These are phyloP conservation scores for Nicotiana tabacum DNA, from an alignment of 257 asterid species.

Conservation along the genomic window DNA sequence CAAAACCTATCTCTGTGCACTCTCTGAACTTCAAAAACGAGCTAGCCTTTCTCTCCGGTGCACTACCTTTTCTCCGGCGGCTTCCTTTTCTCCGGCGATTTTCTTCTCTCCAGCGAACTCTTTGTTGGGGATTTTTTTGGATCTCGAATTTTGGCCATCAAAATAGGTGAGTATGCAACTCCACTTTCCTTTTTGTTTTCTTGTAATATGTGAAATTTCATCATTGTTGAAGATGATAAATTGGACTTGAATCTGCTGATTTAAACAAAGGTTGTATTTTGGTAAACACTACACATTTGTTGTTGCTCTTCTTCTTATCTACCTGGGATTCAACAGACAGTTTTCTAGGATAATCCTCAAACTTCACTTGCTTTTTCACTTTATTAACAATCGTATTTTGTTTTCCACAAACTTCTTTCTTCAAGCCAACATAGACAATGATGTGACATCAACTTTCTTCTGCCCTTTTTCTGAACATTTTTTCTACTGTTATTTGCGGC, in stretches of 20 bases:
- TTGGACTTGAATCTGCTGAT: neutral
- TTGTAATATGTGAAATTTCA: too few species aligned
- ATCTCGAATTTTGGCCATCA: too few species aligned
- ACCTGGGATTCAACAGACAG: slow-evolving; percentile 18
- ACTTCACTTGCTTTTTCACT: slow-evolving; percentile 28
- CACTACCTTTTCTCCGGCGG: too few species aligned
- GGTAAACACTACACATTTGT: slow-evolving; percentile 11
- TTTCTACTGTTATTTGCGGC: neutral
- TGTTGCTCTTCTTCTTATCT: slow-evolving; percentile 11
- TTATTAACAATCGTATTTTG: slow-evolving; percentile 5
- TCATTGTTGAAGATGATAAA: slow-evolving; percentile 9
- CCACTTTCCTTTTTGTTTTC: too few species aligned
- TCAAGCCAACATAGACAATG: neutral
- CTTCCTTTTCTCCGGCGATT: too few species aligned
- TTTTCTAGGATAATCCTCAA: slow-evolving; percentile 2
- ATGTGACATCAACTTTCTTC: neutral
- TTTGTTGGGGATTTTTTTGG: too few species aligned
- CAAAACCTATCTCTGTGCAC: too few species aligned
- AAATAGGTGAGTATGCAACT: too few species aligned
- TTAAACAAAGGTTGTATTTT: neutral
- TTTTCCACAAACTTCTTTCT: neutral
- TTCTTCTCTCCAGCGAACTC: too few species aligned
- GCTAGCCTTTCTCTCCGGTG: too few species aligned
- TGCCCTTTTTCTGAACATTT: slow-evolving; percentile 4
- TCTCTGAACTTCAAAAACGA: too few species aligned